A percentile compares a stretch with the other conserved stretches of the same genome.
These are phyloP conservation scores for Globisporangium paroecandrum DNA, from an alignment of 352 stramenopile genomes.

Conservation along the genomic window DNA sequence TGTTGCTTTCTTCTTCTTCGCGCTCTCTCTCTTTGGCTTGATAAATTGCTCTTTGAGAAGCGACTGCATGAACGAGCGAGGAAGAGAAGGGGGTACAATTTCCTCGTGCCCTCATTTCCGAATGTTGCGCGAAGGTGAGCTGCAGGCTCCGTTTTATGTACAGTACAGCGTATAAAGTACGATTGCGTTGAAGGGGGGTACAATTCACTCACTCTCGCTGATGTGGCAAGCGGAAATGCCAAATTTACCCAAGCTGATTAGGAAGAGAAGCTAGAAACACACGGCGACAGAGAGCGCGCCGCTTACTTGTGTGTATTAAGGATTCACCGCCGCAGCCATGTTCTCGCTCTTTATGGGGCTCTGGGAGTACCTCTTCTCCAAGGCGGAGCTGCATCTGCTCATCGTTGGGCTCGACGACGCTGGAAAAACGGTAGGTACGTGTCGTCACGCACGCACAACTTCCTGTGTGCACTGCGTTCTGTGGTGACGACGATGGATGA, in stretches of 20 bases:
- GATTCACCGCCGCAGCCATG: slow-evolving; percentile 32
- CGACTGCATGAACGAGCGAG: not conserved
- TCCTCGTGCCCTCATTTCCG: not conserved
- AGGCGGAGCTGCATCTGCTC: slow-evolving; percentile 87
- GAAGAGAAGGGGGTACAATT: not conserved
- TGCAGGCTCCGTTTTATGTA: not conserved
- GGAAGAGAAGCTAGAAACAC: not conserved
- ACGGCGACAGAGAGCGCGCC: not conserved
- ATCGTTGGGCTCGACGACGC: slow-evolving; percentile 91
- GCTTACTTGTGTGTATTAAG: not conserved
- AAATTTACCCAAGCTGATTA: slow-evolving; percentile 1
- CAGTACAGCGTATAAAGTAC: not conserved
- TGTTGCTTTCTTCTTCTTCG: not conserved
- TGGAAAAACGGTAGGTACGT: slow-evolving; percentile 89
- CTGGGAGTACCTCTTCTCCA: slow-evolving; percentile 83
- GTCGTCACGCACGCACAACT: not conserved
- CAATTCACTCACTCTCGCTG: not conserved
- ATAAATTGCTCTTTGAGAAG: slow-evolving; percentile 13
- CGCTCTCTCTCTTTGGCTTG: slow-evolving; percentile 6
- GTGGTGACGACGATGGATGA: not conserved
- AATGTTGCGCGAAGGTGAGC: slow-evolving; percentile 7
- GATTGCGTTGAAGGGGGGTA: not conserved
- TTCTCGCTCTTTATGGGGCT: slow-evolving; percentile 84
- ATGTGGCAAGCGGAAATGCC: not conserved
- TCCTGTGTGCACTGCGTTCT: not conserved